Evolutionary conservation across 1,284 basidiomycete genomes (phyloP), one percentile per base, ranked within the genome.

Genomic region (Sphaerobolus stellatus): DNA sequence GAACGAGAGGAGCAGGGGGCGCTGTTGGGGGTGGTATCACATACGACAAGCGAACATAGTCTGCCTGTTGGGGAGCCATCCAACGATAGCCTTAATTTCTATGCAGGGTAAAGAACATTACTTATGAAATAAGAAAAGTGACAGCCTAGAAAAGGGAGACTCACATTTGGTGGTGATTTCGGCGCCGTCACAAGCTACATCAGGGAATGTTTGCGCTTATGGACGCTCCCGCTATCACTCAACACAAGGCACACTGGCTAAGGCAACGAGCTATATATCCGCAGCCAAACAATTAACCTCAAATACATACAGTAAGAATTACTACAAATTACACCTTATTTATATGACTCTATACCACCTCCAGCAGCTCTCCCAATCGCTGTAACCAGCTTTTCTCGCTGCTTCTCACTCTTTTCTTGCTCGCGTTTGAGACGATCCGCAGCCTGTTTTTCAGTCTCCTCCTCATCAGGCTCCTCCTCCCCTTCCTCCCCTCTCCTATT

Each of bases 1-100:
- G 81, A 48, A 80, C 76, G 20, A 95, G 83, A 16, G 77, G 76
- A 14, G 86, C 88, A 24, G 85, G 79, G 1, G 78, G 74, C 9
- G 81, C 79, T 2, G 74, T 64, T 8, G 92, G 88, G 1, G 88
- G 75, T 1, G 92, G 91, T 43, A 96, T 83, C 57, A 94, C 84
- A 70, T 94, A 96, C 48, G 92, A 93, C 22, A 96, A 83, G 62
- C 92, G 78, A 54, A 18, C 46, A 33, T 53, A 48, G 11, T 25
- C 44, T 75, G 66, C 31, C 31, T 24, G 49, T 38, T 43, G 50
- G 29, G 50, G 50, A n/a, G 50, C 50, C 50, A 52, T 52, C 33
- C 11, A 34, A 34, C n/a, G n/a, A n/a, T n/a, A n/a, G n/a, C n/a
- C n/a, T n/a, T n/a, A n/a, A n/a, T n/a, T n/a, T n/a, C n/a, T n/a